These are phyloP conservation scores for Hypoxylon crocopeplum DNA, from an alignment of 495 filamentous ascomycete species.

Conservation along the genomic window DNA sequence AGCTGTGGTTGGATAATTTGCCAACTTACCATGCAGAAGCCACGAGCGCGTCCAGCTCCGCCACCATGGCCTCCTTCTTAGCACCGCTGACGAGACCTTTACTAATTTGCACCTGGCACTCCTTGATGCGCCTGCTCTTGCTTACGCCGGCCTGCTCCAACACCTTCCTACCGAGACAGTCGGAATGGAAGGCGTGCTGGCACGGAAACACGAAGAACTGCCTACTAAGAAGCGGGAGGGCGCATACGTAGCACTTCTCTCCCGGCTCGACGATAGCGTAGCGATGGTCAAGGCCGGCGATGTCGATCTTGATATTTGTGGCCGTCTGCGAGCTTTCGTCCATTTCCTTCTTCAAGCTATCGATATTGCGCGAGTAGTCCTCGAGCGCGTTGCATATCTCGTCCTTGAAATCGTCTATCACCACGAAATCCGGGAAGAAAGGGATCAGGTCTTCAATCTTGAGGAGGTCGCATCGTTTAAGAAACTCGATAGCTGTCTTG, in stretches of 20 bases:
- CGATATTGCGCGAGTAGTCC: conserved; percentile 88
- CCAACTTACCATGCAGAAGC: conserved; percentile 76
- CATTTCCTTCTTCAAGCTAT: conserved; percentile 91
- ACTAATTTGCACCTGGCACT: conserved; percentile 80
- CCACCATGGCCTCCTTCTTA: conserved; percentile 80
- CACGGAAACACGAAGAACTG: conserved; percentile 99
- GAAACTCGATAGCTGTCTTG: conserved; percentile 93
- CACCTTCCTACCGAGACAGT: conserved; percentile 86
- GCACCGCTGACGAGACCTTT: conserved; percentile 68
- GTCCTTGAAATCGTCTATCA: conserved; percentile 98
- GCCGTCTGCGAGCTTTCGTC: conserved; percentile 89
- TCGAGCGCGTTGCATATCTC: conserved; percentile 95
- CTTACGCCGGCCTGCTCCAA: conserved; percentile 74
- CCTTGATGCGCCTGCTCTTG: conserved; percentile 80
- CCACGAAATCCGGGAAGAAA: conserved; percentile 98
- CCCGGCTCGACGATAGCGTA: conserved; percentile 98
- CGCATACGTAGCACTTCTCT: conserved; percentile 89
- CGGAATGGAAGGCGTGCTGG: conserved; percentile 95
- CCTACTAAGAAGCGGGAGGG: conserved; percentile 80
- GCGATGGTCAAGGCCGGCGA: conserved; percentile 79
- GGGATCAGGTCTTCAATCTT: conserved; percentile 97
- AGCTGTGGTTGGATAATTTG: neutral
- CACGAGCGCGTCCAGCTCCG: conserved; percentile 87
- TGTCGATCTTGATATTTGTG: conserved; percentile 85
- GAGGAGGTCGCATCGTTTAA: conserved; percentile 87